Percentiles rank a stretch among this genome's conserved stretches.
phyloP scores from a whole-genome alignment of 371 early-diverging fungal genomes.

The Mortierella sp. region DNA sequence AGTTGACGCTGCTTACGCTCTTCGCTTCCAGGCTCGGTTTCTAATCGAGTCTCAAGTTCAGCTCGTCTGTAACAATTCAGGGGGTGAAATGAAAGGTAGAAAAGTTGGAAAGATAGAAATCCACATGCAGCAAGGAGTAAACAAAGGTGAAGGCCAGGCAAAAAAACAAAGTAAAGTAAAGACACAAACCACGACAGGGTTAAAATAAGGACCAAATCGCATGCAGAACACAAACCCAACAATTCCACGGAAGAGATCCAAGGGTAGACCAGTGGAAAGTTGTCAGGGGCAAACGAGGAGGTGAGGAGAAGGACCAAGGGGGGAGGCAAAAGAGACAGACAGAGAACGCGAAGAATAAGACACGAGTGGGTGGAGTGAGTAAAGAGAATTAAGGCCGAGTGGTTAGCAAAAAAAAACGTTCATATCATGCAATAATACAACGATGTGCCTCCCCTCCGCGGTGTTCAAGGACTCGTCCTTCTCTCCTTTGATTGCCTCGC shows the following conservation, averaged over 20 bases:
- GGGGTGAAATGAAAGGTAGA: background rate
- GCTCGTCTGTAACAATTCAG: slow-evolving; percentile 67
- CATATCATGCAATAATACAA: background rate
- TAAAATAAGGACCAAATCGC: background rate
- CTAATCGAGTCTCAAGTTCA: slow-evolving; percentile 85
- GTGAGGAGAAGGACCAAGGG: slow-evolving; percentile 2
- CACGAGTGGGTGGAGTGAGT: background rate
- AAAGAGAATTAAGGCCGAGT: background rate
- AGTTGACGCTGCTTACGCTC: slow-evolving; percentile 92
- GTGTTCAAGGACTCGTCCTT: background rate
- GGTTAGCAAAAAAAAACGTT: background rate
- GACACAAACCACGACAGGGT: background rate
- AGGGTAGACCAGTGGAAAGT: background rate
- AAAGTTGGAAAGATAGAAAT: background rate
- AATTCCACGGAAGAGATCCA: background rate
- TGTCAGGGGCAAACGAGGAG: slow-evolving; percentile 5
- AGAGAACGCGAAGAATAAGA: background rate
- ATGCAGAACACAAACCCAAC: slow-evolving; percentile 8
- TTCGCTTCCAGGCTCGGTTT: slow-evolving; percentile 84
- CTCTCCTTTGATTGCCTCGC: background rate
- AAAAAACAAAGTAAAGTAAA: background rate
- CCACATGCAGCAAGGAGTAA: background rate
- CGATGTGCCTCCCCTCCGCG: background rate
- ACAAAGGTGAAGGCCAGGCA: background rate
- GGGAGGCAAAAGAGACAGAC: background rate